These are phyloP conservation scores for Pythium phragmiticola DNA, from an alignment of 352 stramenopile species.

Conservation along the genomic window DNA sequence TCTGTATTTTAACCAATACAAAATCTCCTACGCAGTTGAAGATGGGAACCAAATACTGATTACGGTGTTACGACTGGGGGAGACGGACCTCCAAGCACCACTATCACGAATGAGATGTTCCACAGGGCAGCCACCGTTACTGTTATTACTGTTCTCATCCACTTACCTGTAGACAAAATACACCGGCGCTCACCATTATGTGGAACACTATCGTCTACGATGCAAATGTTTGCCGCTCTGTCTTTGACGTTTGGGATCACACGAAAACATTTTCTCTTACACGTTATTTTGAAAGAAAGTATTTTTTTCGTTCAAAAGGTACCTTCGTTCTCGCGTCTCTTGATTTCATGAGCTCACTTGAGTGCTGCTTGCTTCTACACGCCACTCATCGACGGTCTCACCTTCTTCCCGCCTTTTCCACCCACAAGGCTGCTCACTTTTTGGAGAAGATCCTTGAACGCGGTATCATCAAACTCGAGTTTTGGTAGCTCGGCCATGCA, in stretches of 20 bases:
- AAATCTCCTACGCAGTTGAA: not conserved
- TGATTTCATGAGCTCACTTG: too few species aligned
- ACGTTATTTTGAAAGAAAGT: not conserved
- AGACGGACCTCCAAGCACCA: too few species aligned
- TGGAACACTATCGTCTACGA: too few species aligned
- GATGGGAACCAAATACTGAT: not conserved
- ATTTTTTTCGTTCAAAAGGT: not conserved
- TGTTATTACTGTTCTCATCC: too few species aligned
- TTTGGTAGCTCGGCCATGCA: conserved; percentile 29
- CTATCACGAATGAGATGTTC: not conserved
- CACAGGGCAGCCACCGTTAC: too few species aligned
- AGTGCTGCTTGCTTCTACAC: too few species aligned
- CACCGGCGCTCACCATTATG: too few species aligned
- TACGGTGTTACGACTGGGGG: not conserved
- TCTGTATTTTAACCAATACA: not conserved
- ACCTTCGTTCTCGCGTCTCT: too few species aligned
- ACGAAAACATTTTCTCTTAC: not conserved
- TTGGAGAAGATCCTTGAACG: conserved; percentile 1
- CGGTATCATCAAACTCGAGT: conserved; percentile 18
- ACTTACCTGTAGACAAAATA: too few species aligned
- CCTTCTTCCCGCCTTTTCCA: not conserved
- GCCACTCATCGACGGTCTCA: too few species aligned
- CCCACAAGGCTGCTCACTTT: not conserved
- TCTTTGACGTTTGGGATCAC: not conserved
- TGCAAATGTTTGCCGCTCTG: too few species aligned